Evolutionary conservation across 2,329 filamentous ascomycete species (phyloP).

Genomic region (Neurospora sp.): DNA sequence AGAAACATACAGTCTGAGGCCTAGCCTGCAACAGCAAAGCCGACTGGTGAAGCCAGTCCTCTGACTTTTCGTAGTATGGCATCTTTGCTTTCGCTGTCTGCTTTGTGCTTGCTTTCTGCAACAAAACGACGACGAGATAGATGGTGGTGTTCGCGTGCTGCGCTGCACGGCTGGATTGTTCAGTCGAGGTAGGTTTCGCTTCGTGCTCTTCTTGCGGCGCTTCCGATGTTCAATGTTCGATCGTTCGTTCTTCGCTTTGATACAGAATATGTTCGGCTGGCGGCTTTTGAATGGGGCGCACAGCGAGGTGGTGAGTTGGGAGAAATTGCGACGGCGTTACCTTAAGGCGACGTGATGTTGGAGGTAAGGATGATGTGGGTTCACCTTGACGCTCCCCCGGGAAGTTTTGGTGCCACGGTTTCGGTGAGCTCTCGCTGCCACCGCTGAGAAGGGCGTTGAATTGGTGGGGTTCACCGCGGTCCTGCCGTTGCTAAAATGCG

Average conservation of each 20-base stretch:
- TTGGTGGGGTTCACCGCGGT: not conserved
- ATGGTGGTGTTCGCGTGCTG: not conserved
- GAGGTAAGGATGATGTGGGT: not conserved
- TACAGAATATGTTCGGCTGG: not conserved
- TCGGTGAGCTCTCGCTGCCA: not conserved
- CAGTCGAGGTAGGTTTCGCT: not conserved
- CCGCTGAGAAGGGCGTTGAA: not conserved
- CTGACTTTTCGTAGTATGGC: slow-evolving; percentile 60
- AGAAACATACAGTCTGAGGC: slow-evolving; percentile 61
- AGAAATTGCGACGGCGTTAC: not conserved
- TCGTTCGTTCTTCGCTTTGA: not conserved
- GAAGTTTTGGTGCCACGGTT: not conserved
- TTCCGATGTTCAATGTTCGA: not conserved
- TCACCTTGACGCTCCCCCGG: not conserved
- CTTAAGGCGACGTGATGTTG: not conserved
- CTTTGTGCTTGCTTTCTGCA: not conserved
- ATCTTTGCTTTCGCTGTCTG: slow-evolving; percentile 4
- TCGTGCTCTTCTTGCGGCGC: not conserved
- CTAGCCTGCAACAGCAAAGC: slow-evolving; percentile 76
- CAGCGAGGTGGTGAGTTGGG: not conserved
- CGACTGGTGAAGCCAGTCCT: slow-evolving; percentile 89
- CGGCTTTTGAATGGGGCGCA: not conserved
- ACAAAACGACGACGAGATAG: not conserved
- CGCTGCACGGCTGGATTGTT: not conserved
- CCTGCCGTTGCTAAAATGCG: not conserved